phyloP scores from a whole-genome alignment of 2,329 filamentous ascomycete species.

The Scedosporium minutisporum region DNA sequence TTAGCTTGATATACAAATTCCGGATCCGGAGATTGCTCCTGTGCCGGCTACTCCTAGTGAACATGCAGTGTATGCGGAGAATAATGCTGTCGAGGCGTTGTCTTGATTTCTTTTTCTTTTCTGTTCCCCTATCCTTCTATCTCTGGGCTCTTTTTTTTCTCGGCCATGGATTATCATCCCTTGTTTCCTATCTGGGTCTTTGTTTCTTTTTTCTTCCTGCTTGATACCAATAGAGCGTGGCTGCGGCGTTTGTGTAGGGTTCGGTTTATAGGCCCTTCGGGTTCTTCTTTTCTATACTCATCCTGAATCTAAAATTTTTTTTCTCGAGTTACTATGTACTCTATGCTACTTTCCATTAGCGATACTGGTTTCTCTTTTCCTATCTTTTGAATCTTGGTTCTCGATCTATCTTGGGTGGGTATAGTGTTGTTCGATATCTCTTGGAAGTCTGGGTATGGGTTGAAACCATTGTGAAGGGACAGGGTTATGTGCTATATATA shows the following conservation, averaged over 20 bases:
- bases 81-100: neutral
- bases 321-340: too few species aligned
- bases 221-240: constrained; percentile 4
- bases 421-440: too few species aligned
- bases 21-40: constrained; percentile 61
- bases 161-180: neutral
- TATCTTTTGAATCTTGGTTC: too few species aligned
- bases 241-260: neutral
- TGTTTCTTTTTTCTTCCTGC: neutral
- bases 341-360: too few species aligned
- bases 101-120: neutral
- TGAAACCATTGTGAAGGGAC: too few species aligned
- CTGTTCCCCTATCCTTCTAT: neutral
- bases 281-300: neutral
- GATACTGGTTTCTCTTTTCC: too few species aligned
- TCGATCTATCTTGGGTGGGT: too few species aligned
- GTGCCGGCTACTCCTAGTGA: constrained; percentile 35
- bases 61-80: neutral
- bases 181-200: neutral
- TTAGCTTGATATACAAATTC: constrained; percentile 71
- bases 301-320: neutral
- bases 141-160: neutral
- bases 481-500: too few species aligned
- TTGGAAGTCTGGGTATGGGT: too few species aligned
- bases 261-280: neutral